Base-by-base conservation (phyloP, 495 filamentous ascomycete genomes). In the Penicillium diatomitis region DNA sequence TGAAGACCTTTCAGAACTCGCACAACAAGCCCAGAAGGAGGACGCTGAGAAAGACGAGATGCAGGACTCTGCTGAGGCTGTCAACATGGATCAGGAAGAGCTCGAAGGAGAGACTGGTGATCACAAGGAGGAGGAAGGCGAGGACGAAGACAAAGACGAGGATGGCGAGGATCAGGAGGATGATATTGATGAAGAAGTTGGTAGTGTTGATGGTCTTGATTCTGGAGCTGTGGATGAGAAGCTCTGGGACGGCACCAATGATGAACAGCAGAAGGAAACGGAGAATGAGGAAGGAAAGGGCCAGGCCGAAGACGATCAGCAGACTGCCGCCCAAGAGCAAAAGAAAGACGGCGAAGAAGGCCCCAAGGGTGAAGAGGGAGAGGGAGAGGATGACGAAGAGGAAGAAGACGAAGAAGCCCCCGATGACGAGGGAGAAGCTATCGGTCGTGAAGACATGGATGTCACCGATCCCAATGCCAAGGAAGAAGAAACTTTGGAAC, bases 181-280 rank as follows among this genome's bases (percentile, higher is more conserved):
- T 31, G 81, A 85, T 47, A 80, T 94, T 53, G 89, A 96, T 50
- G 90, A 96, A 57, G 86, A 96, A 68, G 75, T 82, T 6, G 94
- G 90, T 4, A 83, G 86, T 61, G 88, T 98, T 5, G 85, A 95
- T 72, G 88, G 90, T 54, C 72, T 95, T 12, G 90, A 94, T 54
- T 82, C 87, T 5, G 84, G 81, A 11, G 88, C 90, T 10, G 84
- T 98, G 1, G 92, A 98, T 63, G 92, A 98, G 68, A 97, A 96
- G 71, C 84, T 96, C 72, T 98, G 92, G 92, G 89, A 97, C 66
- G 90, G 86, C 6, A 80, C 79, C 38, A 80, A 77, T 11, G 84
- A 88, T 43, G 84, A 89, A 10, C 73, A 84, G 31, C 82, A 88
- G 46, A 90, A 91, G 56, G 87, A 96, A 41, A 86, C 89, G 43